phyloP scores from a whole-genome alignment of 2,329 filamentous ascomycete genomes.

The Microcyclospora tardicrescens region DNA sequence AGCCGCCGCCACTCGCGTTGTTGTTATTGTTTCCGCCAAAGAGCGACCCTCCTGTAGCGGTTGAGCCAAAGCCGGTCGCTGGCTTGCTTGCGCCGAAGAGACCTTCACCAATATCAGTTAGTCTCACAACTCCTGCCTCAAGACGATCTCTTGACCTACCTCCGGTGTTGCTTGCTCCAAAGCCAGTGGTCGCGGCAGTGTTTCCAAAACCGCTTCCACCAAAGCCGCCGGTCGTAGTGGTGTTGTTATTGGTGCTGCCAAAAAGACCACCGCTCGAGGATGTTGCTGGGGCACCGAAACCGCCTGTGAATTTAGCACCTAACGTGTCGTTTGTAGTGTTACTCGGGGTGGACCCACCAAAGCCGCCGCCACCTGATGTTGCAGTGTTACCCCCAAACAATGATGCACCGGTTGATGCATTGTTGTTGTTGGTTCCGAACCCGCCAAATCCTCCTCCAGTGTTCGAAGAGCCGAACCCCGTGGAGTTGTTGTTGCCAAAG shows the following conservation, averaged over 20 bases:
- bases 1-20: conserved; percentile 31
- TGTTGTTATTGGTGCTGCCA: conserved; percentile 9
- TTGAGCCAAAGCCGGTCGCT: conserved; percentile 22
- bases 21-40: conserved; percentile 17
- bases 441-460: conserved; percentile 8
- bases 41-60: conserved; percentile 18
- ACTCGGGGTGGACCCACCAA: conserved; percentile 10
- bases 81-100: conserved; percentile 15
- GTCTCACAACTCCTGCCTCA: background rate
- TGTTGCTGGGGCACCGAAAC: conserved; percentile 15
- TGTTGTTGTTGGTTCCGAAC: conserved; percentile 11
- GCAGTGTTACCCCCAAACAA: conserved; percentile 17
- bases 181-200: conserved; percentile 11
- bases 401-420: conserved; percentile 10
- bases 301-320: conserved; percentile 8
- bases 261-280: conserved; percentile 20
- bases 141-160: conserved; percentile 3
- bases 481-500: conserved; percentile 12
- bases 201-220: conserved; percentile 26
- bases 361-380: conserved; percentile 13
- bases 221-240: conserved; percentile 21
- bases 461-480: conserved; percentile 13
- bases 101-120: conserved; percentile 3
- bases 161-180: conserved; percentile 20
- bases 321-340: conserved; percentile 5